Base-by-base conservation (phyloP, 1,139 yeast genomes). In the Hyphopichia burtonii region DNA sequence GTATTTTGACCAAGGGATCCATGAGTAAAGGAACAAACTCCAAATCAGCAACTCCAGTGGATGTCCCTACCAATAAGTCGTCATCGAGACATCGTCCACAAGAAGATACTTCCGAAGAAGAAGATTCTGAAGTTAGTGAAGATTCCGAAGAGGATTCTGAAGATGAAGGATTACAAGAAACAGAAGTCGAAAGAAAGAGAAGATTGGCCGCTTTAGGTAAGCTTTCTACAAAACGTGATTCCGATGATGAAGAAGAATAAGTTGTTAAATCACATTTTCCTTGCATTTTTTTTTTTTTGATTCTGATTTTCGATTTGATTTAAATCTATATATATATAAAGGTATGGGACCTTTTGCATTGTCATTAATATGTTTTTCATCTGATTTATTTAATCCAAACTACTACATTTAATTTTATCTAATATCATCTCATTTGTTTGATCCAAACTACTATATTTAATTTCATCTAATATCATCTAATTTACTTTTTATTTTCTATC, bases 131-230 rank as follows among this genome's bases (percentile, higher is more conserved):
- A 10, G 54, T n/a, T n/a, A n/a, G n/a, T n/a, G n/a, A 43, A 3
- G 55, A 51, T 15, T 45, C 47, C 5, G 63, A 52, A 7, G 49
- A 50, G 11, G 53, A 50, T 7, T 52, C 49, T 10, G 55, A 46
- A 12, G 55, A 54, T 4, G 58, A 54, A 10, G 60, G 54, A 6
- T 63, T 61, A 7, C 71, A 68, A 16, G 94, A 86, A 54, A 83
- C 91, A 0, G 84, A 71, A 31, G 81, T 83, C 20, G 97, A 90
- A 58, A 78, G 81, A 48, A 74, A 73, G 37, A 78, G 96, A 56
- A 78, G 97, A 50, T 65, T 88, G 48, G 91, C 93, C 3, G 96
- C 96, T 1, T 73, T 90, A 49, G 95, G 96, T 9, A 65, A 59
- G 31, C 49, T 76, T 23, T 61, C 68, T 3, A 63, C 59, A 11